Percentiles rank a stretch among this genome's conserved stretches.
Conservation (phyloP, 768 basidiomycete species). For the Saitozyma podzolica region DNA sequence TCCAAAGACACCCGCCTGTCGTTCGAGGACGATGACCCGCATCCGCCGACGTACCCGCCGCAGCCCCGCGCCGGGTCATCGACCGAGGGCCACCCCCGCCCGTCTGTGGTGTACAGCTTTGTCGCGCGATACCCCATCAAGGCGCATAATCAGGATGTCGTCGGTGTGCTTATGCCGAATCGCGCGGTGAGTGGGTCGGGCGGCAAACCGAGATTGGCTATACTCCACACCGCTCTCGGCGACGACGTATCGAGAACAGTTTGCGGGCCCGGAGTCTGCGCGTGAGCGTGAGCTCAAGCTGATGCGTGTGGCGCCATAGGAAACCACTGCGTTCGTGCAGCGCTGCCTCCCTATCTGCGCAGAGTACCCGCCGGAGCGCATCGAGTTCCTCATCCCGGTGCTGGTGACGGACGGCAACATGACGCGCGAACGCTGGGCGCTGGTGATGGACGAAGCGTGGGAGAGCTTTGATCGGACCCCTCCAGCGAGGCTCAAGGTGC, state of each 20-base stretch:
- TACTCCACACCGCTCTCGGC: no score
- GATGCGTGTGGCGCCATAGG: conserved; percentile 11
- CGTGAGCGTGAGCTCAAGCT: background rate
- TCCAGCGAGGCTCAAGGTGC: conserved; percentile 15
- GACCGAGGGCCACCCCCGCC: no score
- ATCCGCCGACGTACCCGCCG: no score
- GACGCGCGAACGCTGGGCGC: conserved; percentile 17
- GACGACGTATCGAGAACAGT: no score
- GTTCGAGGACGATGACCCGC: no score
- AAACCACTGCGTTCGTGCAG: conserved; percentile 27
- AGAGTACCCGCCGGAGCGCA: conserved; percentile 21
- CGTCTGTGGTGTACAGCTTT: conserved; percentile 19
- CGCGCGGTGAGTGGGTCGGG: conserved; percentile 19
- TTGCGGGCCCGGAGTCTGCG: no score
- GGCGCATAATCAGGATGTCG: conserved; percentile 20
- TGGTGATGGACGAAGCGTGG: conserved; percentile 38
- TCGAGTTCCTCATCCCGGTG: conserved; percentile 26
- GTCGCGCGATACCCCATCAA: conserved; percentile 28
- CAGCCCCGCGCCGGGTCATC: no score
- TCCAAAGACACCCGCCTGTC: no score
- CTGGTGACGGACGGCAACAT: conserved; percentile 1
- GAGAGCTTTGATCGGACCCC: conserved; percentile 16
- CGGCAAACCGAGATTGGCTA: no score
- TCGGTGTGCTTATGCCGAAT: conserved; percentile 28
- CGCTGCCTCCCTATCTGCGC: conserved; percentile 18